These are phyloP conservation scores for Sclerotinia nivalis DNA, from an alignment of 2,329 filamentous ascomycete genomes.

Conservation along the genomic window DNA sequence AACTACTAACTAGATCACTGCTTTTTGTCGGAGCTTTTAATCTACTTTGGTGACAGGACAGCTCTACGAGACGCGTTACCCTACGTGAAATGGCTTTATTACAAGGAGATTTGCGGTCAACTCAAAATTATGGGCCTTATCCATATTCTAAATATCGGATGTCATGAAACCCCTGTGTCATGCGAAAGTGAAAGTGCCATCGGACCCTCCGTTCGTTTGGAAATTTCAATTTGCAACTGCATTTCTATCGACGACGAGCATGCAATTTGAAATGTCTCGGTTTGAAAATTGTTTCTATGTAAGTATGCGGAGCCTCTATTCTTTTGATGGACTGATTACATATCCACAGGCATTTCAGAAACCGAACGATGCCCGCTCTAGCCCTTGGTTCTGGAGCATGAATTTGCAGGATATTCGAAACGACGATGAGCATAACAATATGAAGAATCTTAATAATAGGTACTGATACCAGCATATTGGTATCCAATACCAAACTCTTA, in stretches of 20 bases:
- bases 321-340: background rate
- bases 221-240: background rate
- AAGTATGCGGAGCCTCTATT: background rate
- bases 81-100: background rate
- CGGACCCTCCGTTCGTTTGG: background rate
- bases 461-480: background rate
- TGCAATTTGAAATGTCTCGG: background rate
- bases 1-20: too few species aligned
- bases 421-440: background rate
- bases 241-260: background rate
- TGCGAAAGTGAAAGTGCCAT: background rate
- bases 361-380: background rate
- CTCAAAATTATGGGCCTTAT: constrained; percentile 1
- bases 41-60: background rate
- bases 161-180: background rate
- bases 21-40: background rate
- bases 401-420: too few species aligned
- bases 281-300: background rate
- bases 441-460: background rate
- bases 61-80: background rate
- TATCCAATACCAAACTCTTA: background rate
- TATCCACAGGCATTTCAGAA: background rate
- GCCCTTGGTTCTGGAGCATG: background rate
- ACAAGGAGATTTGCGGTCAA: background rate
- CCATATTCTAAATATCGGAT: background rate